A percentile compares a stretch with the other conserved stretches of the same genome.
phyloP scores from a whole-genome alignment of 129 eudicot genomes.

The Gnaphalium uliginosum region DNA sequence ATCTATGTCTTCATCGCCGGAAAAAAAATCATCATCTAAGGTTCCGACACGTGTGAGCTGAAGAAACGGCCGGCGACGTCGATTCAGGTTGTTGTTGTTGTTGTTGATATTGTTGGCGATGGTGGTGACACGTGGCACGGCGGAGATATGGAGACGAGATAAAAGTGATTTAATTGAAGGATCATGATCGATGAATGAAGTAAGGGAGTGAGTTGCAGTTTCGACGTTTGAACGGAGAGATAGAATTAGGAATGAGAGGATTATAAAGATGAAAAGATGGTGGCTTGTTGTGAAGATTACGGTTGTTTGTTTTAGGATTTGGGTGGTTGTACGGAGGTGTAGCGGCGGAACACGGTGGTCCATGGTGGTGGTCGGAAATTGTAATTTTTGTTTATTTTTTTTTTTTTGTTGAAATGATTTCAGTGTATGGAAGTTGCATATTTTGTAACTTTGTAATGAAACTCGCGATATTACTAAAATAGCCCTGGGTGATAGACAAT shows the following conservation, averaged over 20 bases:
- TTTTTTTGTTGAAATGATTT: too few relatives aligned
- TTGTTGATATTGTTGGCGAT: constrained; percentile 24
- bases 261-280: constrained; percentile 55
- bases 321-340: constrained; percentile 52
- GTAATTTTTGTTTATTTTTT: background rate
- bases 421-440: too few relatives aligned
- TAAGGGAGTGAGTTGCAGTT: constrained; percentile 66
- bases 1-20: constrained; percentile 69
- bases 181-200: constrained; percentile 80
- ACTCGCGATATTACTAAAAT: too few relatives aligned
- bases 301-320: constrained; percentile 59
- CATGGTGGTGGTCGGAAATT: constrained; percentile 39
- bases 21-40: constrained; percentile 85
- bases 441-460: too few relatives aligned
- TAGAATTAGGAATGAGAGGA: constrained; percentile 61
- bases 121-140: constrained; percentile 27
- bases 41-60: constrained; percentile 97
- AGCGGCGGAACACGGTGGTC: constrained; percentile 38
- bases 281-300: constrained; percentile 48
- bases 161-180: constrained; percentile 76
- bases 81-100: background rate
- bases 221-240: constrained; percentile 83
- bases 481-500: too few relatives aligned
- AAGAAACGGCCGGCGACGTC: constrained; percentile 71
- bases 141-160: constrained; percentile 65